Conservation (phyloP, 176 grass and related monocot genomes). For the Raddia guianensis region DNA sequence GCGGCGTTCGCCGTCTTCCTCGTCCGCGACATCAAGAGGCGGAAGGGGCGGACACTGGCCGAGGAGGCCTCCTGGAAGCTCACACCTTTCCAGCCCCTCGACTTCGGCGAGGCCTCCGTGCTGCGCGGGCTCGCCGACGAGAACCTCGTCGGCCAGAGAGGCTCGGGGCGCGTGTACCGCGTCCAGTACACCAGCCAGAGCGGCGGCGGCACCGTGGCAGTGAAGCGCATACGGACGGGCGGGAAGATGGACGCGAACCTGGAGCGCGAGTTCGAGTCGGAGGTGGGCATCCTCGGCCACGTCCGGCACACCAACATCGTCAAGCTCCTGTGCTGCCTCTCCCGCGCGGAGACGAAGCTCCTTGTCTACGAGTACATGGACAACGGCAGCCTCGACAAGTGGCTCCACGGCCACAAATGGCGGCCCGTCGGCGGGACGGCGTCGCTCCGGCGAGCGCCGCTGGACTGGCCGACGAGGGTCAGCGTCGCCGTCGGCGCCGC, state of each 20-base stretch:
- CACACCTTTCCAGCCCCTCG: slow-evolving; percentile 66
- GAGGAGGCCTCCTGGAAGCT: slow-evolving; percentile 72
- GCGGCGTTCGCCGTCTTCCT: slow-evolving; percentile 37
- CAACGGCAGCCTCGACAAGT: slow-evolving; percentile 71
- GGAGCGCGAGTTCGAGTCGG: slow-evolving; percentile 75
- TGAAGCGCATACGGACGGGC: slow-evolving; percentile 73
- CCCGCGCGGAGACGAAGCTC: slow-evolving; percentile 73
- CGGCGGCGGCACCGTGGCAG: slow-evolving; percentile 52
- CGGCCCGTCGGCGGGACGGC: background rate
- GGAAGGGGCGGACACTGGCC: slow-evolving; percentile 33
- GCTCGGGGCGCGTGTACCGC: slow-evolving; percentile 66
- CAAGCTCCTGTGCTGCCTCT: slow-evolving; percentile 81
- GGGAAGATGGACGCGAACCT: slow-evolving; percentile 46
- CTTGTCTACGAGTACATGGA: slow-evolving; percentile 94
- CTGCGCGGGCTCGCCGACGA: slow-evolving; percentile 65
- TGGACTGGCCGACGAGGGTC: slow-evolving; percentile 72
- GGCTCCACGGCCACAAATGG: slow-evolving; percentile 61
- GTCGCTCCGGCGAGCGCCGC: slow-evolving; percentile 20
- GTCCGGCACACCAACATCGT: slow-evolving; percentile 83
- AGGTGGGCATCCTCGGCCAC: slow-evolving; percentile 73
- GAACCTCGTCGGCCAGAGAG: slow-evolving; percentile 77
- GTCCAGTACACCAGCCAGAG: slow-evolving; percentile 45
- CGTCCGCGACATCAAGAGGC: slow-evolving; percentile 47
- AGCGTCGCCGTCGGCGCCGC: slow-evolving; percentile 70
- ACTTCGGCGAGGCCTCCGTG: slow-evolving; percentile 65